phyloP scores from a whole-genome alignment of 371 early-diverging fungal species.

The Apophysomyces trapeziformis region DNA sequence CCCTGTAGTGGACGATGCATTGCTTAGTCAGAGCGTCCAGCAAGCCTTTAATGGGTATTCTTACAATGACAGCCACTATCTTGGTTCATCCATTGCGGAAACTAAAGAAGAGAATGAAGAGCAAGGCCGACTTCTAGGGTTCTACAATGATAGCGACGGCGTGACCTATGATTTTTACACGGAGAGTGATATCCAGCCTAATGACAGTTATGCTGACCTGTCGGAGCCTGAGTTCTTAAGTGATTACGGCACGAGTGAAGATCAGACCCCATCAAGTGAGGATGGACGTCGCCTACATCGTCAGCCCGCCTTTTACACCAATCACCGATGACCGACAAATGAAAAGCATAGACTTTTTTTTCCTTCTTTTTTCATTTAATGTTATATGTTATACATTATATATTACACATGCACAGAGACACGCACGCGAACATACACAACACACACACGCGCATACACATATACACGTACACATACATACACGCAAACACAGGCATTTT shows the following conservation, averaged over 20 bases:
- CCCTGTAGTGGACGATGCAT: slow-evolving; percentile 44
- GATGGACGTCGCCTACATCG: slow-evolving; percentile 12
- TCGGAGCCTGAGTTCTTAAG: neutral
- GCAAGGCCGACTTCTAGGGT: neutral
- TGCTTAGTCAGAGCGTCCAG: slow-evolving; percentile 52
- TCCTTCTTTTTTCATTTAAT: slow-evolving; percentile 7
- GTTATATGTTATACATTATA: neutral
- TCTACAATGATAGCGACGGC: slow-evolving; percentile 11
- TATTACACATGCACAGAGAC: slow-evolving; percentile 2
- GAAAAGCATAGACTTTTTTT: slow-evolving; percentile 7
- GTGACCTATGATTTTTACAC: slow-evolving; percentile 23
- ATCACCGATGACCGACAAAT: neutral
- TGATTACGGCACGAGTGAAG: slow-evolving; percentile 15
- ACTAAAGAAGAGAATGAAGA: slow-evolving; percentile 2
- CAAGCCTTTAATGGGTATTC: slow-evolving; percentile 63
- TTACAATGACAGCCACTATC: slow-evolving; percentile 31
- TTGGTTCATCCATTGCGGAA: slow-evolving; percentile 3
- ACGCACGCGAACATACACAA: slow-evolving; percentile 1
- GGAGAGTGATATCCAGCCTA: slow-evolving; percentile 28
- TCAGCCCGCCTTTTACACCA: neutral
- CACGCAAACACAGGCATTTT: too few relatives aligned
- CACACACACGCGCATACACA: neutral
- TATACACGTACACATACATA: too few relatives aligned
- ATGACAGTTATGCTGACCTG: slow-evolving; percentile 15
- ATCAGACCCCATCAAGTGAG: neutral